Conservation (phyloP, 1,139 yeast species). For the Sugiyamaella pinicola region DNA sequence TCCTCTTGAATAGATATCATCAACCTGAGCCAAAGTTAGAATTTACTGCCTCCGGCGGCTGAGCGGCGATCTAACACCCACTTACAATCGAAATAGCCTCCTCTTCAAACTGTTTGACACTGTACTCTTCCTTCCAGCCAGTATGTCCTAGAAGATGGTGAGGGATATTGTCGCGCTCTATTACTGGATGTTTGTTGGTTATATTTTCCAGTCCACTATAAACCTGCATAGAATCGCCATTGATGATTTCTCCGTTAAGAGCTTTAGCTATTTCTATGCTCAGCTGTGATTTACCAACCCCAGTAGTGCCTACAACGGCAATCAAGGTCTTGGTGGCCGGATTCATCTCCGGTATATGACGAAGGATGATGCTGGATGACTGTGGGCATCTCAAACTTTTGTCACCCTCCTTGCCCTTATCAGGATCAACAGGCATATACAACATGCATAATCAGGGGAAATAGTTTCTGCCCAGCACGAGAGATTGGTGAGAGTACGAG, state of each 20-base stretch:
- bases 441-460: not conserved
- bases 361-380: not conserved
- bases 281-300: constrained; percentile 94
- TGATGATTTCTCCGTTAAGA: constrained; percentile 85
- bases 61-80: not conserved
- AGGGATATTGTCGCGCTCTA: constrained; percentile 68
- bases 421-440: not conserved
- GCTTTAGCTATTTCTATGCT: constrained; percentile 77
- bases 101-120: constrained; percentile 73
- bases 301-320: constrained; percentile 92
- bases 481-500: no score
- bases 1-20: constrained; percentile 65
- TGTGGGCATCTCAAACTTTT: not conserved
- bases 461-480: no score
- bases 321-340: constrained; percentile 43
- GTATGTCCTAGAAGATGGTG: constrained; percentile 91
- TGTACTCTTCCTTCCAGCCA: constrained; percentile 77
- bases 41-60: constrained; percentile 21
- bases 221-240: constrained; percentile 98
- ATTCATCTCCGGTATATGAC: not conserved
- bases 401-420: constrained; percentile 15
- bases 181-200: constrained; percentile 87
- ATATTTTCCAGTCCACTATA: constrained; percentile 71
- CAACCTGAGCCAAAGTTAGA: constrained; percentile 42
- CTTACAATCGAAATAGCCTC: constrained; percentile 55